Percentiles rank a stretch among this genome's conserved stretches.
Conservation (phyloP, 2,329 filamentous ascomycete genomes). For the Epichloe brachyelytri region DNA sequence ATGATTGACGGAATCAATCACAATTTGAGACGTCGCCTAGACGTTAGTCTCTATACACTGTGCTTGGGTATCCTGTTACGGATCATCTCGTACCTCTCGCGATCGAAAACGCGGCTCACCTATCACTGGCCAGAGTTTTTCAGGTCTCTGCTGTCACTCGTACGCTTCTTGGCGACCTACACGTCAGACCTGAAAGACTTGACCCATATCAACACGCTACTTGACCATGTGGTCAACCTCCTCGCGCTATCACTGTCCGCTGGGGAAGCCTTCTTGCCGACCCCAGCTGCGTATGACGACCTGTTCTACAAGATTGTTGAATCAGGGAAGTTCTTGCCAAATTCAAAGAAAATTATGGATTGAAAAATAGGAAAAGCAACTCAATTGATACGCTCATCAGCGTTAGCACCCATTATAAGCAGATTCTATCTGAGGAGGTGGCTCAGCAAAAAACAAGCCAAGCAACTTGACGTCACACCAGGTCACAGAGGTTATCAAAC, state of each 20-base stretch:
- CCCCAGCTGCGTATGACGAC: conserved; percentile 81
- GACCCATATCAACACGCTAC: conserved; percentile 56
- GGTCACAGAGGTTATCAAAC: conserved; percentile 84
- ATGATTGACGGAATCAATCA: conserved; percentile 89
- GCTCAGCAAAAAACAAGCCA: conserved; percentile 28
- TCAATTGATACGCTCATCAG: conserved; percentile 77
- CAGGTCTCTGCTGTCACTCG: conserved; percentile 72
- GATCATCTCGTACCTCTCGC: conserved; percentile 70
- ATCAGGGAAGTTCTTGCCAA: conserved; percentile 70
- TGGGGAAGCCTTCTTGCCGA: conserved; percentile 84
- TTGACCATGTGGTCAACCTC: conserved; percentile 68
- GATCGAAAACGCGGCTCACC: conserved; percentile 63
- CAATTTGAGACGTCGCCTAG: conserved; percentile 75
- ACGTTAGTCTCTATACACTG: conserved; percentile 72
- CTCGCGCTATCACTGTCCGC: conserved; percentile 72
- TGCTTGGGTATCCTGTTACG: conserved; percentile 72
- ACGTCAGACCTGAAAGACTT: conserved; percentile 60
- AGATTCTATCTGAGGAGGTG: conserved; percentile 52
- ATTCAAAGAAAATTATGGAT: conserved; percentile 65
- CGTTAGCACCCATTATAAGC: conserved; percentile 76
- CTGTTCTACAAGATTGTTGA: conserved; percentile 98
- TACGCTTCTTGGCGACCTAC: conserved; percentile 85
- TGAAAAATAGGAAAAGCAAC: conserved; percentile 44
- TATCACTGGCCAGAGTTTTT: conserved; percentile 98
- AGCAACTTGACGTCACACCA: conserved; percentile 69